Evolutionary conservation across 2,329 filamentous ascomycete species (phyloP), one percentile per base, ranked within the genome.

Genomic region (Magnaporthales sp.): DNA sequence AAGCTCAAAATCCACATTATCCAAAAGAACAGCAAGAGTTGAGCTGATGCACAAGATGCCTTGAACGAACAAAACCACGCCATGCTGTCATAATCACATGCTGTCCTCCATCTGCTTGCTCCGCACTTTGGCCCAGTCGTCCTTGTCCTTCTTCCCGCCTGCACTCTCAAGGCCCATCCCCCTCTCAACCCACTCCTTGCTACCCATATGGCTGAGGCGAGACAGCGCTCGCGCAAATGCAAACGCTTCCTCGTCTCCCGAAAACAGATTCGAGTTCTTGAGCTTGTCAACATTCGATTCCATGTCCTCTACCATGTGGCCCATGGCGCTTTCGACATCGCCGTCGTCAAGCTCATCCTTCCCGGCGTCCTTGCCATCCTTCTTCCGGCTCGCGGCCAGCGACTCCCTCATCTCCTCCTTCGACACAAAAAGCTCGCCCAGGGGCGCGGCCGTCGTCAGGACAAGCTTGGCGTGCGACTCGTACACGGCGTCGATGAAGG

Each of bases 401-500:
- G 87, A 83, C 71, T 88, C 84, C 60, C 86, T 83, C 63, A 92
- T 80, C 75, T 93, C 91, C 19, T 86, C 81, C 19, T 86, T 82
- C 26, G 91, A 92, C 62, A 96, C 83, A 78, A 98, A 99, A 38
- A 98, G 86, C 75, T 96, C 89, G 8, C 87, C 87, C 2, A 99
- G 81, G 0, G 94, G 92, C 63, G 93, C 91, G 56, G 89, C 92
- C 3, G 91, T 93, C 0, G 95, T 99, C 67, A 99, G 85, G 19
- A 98, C 94, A 8, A 99, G 85, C 79, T 97, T 98, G n/a, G 93
- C 93, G 77, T 94, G 86, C 30, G 84, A 83, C 77, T 99, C 95
- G 75, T 99, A 99, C 4, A 97, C 90, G 6, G 95, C 94, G 75
- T 99, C 95, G 70, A 99, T 92, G 72, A 99, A 97, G 0, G 94